phyloP scores from a whole-genome alignment of 192 early-diverging fungal genomes.

The Tieghemiomyces parasiticus region DNA sequence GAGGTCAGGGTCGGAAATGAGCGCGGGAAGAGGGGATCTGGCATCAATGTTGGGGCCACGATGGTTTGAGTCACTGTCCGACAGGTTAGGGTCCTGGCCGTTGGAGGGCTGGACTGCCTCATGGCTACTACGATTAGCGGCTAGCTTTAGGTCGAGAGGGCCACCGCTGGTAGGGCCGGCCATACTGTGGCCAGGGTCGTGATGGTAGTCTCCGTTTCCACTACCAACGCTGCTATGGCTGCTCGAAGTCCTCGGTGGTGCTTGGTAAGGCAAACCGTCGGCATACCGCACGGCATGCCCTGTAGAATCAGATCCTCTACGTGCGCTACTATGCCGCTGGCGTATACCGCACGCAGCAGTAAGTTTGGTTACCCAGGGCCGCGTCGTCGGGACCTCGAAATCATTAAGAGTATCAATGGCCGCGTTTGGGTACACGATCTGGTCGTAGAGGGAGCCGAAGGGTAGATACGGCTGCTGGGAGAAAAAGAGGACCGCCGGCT shows the following conservation, averaged over 20 bases:
- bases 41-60: not conserved
- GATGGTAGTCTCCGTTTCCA: too few species aligned
- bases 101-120: not conserved
- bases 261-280: not conserved
- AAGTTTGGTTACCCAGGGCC: not conserved
- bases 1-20: not conserved
- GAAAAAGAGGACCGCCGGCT: constrained; percentile 42
- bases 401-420: not conserved
- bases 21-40: not conserved
- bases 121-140: too few species aligned
- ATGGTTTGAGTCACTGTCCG: not conserved
- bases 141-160: not conserved
- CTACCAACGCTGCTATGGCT: too few species aligned
- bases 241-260: too few species aligned
- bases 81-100: not conserved
- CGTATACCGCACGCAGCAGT: not conserved
- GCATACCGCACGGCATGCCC: not conserved
- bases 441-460: constrained; percentile 44
- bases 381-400: not conserved
- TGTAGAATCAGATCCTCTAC: not conserved
- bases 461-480: constrained; percentile 52
- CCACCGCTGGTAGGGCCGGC: not conserved
- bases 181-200: too few species aligned
- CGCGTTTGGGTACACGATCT: constrained; percentile 39
- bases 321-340: not conserved